Evolutionary conservation across 106 monocot species (phyloP), one percentile per base, ranked within the genome.

Genomic region (Dendrobium nobile): DNA sequence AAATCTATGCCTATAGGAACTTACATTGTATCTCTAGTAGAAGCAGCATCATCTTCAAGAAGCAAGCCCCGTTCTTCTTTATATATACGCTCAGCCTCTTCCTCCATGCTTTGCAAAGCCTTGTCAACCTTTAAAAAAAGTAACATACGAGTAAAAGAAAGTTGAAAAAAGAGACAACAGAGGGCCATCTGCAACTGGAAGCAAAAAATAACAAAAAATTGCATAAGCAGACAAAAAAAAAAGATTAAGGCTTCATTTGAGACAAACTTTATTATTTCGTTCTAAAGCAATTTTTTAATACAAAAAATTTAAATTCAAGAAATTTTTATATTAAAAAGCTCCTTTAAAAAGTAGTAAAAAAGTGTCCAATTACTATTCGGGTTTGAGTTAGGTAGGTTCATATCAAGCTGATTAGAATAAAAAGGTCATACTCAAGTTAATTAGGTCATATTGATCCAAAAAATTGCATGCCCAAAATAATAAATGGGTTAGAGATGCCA

Each of bases 91-190:
- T 92, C 94, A 58, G 94, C 96, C 89, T 94, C 96, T 82, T 89
- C 90, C 88, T 97, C 92, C 81, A 97, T 88, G 75, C 96, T 94
- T 77, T 90, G 88, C 61, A 97, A 78, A 82, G 96, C 94, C 84
- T 92, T 96, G 47, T 97, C 96, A 73, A 94, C 92, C 96, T 97
- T 56, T 3, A 55, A 47, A 47, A 4, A 55, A 74, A 20, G 19
- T 74, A 42, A 74, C 44, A 74, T 44, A 72, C 40, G 24, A 8
- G 13, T 37, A 17, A 70, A 16, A 13, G 37, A 33, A 70, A 70
- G 70, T 70, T 37, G 70, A 70, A n/a, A 28, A 33, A 70, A 15
- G 16, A 70, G 37, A 26, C 6, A 65, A 37, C 33, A 28, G 22
- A 67, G 28, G 16, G 70, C 33, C 4, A 37, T 16, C 28, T 11